Evolutionary conservation across 2,329 filamentous ascomycete genomes (phyloP), one percentile per base, ranked within the genome.

Genomic region (Ploettnerulaceae sp.): DNA sequence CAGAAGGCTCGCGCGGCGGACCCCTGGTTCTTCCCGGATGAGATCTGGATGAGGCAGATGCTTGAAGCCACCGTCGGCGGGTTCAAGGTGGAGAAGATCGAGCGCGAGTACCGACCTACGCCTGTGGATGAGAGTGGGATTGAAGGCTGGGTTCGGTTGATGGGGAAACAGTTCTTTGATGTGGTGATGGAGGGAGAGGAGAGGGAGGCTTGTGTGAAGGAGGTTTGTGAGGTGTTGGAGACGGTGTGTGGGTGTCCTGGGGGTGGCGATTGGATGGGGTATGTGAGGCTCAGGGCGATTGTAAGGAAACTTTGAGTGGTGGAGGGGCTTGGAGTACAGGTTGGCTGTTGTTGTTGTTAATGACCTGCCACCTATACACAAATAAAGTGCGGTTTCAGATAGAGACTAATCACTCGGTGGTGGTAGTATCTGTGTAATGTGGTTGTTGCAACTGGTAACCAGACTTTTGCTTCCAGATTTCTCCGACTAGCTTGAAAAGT

Each of bases 21-120:
- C 51, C 83, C 84, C 4, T 88, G 84, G 84, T 87, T 84, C 64
- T 88, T 87, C 62, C 81, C 83, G 0, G 79, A 82, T 52, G 79
- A 81, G 57, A 61, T 54, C 0, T 84, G 80, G 80, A 73, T 78
- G 62, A 64, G 55, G 24, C 21, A 18, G 5, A 52, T 62, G 28
- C 60, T 68, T 29, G 69, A 75, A 52, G 66, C 74, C 51, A 60
- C 68, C 17, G 63, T 66, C 38, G 69, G 70, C 5, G 56, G 56
- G 1, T 63, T 55, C 32, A 45, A 56, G 39, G 58, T 64, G 5
- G 72, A 78, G 56, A 68, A 63, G 54, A 63, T 74, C 0, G 82
- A 88, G 67, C 62, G 71, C 15, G 81, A 84, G 66, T 85, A 81
- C 68, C 66, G 84, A 41, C 79, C 81, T 20, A 87, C 82, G 20